These are phyloP conservation scores for Fonsecaea nubica DNA, from an alignment of 2,329 filamentous ascomycete species.

Conservation along the genomic window DNA sequence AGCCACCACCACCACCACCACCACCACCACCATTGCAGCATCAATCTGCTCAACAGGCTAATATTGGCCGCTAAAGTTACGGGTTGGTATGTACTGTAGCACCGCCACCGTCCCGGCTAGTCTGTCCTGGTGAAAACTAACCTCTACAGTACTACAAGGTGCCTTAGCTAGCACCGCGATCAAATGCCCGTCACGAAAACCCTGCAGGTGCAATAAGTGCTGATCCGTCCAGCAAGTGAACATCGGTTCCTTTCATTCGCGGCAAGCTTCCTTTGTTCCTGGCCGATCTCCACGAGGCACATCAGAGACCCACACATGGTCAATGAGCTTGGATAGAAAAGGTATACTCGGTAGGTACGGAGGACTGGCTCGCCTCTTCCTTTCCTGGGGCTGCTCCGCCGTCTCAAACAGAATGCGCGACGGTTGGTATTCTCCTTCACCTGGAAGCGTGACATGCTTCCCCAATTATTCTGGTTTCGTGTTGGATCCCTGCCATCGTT, in stretches of 20 bases:
- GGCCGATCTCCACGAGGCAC: constrained; percentile 7
- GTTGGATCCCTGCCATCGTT: too few species aligned
- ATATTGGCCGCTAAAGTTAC: not conserved
- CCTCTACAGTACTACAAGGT: not conserved
- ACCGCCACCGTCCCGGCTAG: not conserved
- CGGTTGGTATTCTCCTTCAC: not conserved
- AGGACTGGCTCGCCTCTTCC: not conserved
- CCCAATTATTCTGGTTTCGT: not conserved
- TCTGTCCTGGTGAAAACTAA: not conserved
- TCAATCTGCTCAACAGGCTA: not conserved
- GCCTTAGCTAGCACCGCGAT: not conserved
- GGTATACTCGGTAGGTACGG: not conserved
- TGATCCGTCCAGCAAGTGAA: not conserved
- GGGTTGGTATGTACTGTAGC: not conserved
- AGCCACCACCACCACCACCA: not conserved
- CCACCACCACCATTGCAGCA: not conserved
- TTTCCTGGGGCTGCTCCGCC: constrained; percentile 1
- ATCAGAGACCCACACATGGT: not conserved
- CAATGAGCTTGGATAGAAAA: not conserved
- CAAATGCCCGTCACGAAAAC: constrained; percentile 1
- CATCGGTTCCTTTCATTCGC: constrained; percentile 20
- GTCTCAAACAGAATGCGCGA: not conserved
- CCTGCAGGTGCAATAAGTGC: constrained; percentile 3
- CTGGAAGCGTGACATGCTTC: not conserved
- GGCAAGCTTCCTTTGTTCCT: constrained; percentile 18